Base-by-base conservation (phyloP, 352 stramenopile genomes). In the Plasmopara muralis region DNA sequence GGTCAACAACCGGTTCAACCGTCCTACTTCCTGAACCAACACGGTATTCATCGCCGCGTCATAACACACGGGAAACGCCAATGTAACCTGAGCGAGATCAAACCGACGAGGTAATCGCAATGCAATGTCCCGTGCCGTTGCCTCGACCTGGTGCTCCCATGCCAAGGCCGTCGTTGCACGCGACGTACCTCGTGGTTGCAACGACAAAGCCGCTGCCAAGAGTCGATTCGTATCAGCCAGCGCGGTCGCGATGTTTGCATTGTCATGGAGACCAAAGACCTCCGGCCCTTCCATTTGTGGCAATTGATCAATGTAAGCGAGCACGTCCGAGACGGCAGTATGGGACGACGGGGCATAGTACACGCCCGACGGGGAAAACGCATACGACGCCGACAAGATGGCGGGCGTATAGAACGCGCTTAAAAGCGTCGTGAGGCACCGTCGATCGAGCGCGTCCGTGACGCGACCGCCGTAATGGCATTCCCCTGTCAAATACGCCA, bases 401-500 rank as follows among this genome's bases (percentile, higher is more conserved):
- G 85, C 67, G 1, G 76, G 75, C 7, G 76, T 72, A 60, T 91
- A 95, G 47, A 94, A 93, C 47, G 92, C 77, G 28, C 81, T 89
- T 33, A 93, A 59, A 43, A 92, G 87, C 45, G 85, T 93, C 44
- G 90, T 73, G 28, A 93, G 85, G 37, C 81, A 91, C 8, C 86
- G 66, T 1, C 91, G 86, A 60, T 98, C 93, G 49, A 96, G 96
- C 63, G 97, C 91, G 59, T 98, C 93, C 5, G 93, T 98, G 6
- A 98, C 93, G 28, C 93, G 77, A 1, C 93, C 93, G 38, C 93
- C 93, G 60, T 98, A 98, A 74, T 98, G 97, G 67, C 93, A 97
- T 43, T 98, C 89, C 18, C 92, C 91, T 0, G 92, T 86, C 6
- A 94, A 70, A 53, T 98, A 98, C 9, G 83, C 74, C 4, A 98